Evolutionary conservation across 2,329 filamentous ascomycete species (phyloP).

Genomic region (Aciculosporium take): DNA sequence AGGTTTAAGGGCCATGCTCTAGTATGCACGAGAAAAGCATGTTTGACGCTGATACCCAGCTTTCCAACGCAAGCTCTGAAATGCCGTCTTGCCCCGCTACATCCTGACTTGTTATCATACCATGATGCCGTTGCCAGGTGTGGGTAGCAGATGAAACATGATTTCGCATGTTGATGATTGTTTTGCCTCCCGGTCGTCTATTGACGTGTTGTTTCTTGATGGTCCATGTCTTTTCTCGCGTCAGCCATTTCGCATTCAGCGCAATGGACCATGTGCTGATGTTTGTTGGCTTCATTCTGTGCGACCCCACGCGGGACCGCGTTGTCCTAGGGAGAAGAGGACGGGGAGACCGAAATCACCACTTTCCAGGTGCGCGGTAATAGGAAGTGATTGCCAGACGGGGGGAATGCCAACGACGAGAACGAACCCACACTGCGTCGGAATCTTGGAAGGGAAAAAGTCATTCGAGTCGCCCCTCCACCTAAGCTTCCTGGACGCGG

Average conservation of each 20-base stretch:
- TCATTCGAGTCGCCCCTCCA: too few relatives aligned
- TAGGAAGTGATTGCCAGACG: not conserved
- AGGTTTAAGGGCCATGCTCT: too few relatives aligned
- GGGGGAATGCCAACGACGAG: not conserved
- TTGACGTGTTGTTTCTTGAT: not conserved
- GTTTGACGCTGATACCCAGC: not conserved
- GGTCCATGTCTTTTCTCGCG: too few relatives aligned
- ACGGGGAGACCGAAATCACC: not conserved
- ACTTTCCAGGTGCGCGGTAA: not conserved
- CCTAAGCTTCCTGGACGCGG: too few relatives aligned
- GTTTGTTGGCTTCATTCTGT: conserved; percentile 1
- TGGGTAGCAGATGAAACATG: not conserved
- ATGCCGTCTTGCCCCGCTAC: not conserved
- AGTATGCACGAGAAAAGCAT: too few relatives aligned
- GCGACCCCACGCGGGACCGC: not conserved
- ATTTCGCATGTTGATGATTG: not conserved
- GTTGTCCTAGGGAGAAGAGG: too few relatives aligned
- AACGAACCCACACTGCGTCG: not conserved
- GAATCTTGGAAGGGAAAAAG: not conserved
- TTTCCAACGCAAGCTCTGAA: not conserved
- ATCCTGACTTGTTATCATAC: not conserved
- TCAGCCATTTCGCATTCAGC: not conserved
- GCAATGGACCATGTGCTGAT: not conserved
- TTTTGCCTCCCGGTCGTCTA: not conserved
- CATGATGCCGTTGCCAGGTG: not conserved